phyloP scores from a whole-genome alignment of 176 grass and related monocot species.

The Hyparrhenia diplandra region DNA sequence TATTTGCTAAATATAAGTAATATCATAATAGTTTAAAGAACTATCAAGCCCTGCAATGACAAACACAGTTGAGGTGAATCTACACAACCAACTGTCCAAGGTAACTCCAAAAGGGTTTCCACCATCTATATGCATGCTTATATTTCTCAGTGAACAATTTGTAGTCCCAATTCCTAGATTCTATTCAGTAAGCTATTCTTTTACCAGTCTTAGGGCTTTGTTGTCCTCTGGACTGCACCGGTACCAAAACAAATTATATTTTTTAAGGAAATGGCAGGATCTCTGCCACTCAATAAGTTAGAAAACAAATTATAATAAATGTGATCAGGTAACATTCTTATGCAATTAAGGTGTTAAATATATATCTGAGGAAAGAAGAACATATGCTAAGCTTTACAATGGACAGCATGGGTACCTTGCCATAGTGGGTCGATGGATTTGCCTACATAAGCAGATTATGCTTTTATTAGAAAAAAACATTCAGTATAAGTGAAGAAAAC shows the following conservation, averaged over 20 bases:
- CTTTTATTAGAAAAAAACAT: constrained; percentile 26
- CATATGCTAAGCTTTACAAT: not conserved
- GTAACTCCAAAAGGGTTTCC: not conserved
- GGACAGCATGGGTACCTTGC: constrained; percentile 18
- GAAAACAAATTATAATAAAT: not conserved
- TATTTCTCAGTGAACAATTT: not conserved
- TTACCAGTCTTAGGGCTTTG: not conserved
- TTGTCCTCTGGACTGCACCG: not conserved
- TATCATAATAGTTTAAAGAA: not conserved
- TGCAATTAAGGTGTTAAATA: not conserved
- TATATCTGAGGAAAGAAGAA: not conserved
- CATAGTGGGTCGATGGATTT: constrained; percentile 45
- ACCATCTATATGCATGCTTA: not conserved
- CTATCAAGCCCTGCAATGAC: not conserved
- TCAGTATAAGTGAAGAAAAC: not conserved
- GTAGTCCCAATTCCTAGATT: not conserved
- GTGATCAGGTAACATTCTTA: not conserved
- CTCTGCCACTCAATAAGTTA: too few relatives aligned
- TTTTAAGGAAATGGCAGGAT: too few relatives aligned
- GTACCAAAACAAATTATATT: too few relatives aligned
- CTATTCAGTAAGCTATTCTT: not conserved
- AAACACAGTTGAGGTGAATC: not conserved
- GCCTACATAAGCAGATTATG: constrained; percentile 25
- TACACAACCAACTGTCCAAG: not conserved
- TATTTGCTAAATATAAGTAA: not conserved